Conservation (phyloP, 2,329 filamentous ascomycete species). For the Fusarium sp. region DNA sequence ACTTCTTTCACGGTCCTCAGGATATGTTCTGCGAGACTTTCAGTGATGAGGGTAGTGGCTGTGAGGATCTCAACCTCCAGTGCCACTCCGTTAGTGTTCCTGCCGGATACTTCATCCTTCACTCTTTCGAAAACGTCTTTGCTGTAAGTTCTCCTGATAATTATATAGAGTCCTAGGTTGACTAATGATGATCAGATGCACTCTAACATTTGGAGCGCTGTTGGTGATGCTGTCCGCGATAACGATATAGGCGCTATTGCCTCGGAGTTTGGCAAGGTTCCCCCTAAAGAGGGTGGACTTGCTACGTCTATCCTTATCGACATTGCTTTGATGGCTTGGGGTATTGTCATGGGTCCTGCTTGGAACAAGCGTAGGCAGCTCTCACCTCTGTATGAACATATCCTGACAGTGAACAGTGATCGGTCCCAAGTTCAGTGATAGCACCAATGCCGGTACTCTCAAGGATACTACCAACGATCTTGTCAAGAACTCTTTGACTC, state of each 20-base stretch:
- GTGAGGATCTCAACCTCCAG: conserved; percentile 15
- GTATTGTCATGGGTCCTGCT: conserved; percentile 24
- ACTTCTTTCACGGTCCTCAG: conserved; percentile 28
- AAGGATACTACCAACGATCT: conserved; percentile 29
- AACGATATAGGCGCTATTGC: conserved; percentile 27
- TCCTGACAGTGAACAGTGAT: conserved; percentile 2
- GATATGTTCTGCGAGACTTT: conserved; percentile 32
- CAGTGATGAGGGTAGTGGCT: conserved; percentile 19
- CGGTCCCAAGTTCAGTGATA: conserved; percentile 16
- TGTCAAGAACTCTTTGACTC: conserved; percentile 26
- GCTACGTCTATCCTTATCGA: conserved; percentile 21
- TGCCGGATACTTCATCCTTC: conserved; percentile 25
- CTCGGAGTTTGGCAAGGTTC: conserved; percentile 21
- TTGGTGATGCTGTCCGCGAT: conserved; percentile 23
- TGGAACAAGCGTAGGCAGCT: conserved; percentile 23
- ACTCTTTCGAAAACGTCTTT: conserved; percentile 24
- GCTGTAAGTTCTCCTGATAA: background rate
- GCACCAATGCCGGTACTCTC: background rate
- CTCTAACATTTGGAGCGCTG: conserved; percentile 29
- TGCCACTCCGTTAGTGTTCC: conserved; percentile 14
- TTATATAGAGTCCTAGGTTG: accelerated
- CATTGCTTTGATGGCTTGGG: conserved; percentile 25
- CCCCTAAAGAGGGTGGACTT: conserved; percentile 9
- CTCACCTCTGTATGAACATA: background rate
- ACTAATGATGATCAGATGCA: conserved; percentile 3